phyloP scores from a whole-genome alignment of 169 alveolate species.

The Plasmodium yoelii region DNA sequence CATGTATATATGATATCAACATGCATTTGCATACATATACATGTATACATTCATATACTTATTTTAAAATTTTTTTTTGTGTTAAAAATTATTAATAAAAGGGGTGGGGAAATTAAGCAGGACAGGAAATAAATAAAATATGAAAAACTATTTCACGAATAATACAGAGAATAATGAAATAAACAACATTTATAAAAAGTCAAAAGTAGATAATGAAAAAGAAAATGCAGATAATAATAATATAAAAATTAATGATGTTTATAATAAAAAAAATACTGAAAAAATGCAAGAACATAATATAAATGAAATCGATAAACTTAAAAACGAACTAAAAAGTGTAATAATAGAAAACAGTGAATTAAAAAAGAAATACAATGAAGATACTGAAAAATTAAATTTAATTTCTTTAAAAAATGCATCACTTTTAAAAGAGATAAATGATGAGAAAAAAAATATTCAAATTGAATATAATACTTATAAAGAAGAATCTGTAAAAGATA shows the following conservation, averaged over 20 bases:
- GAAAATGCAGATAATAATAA: not conserved
- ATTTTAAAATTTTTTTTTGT: not conserved
- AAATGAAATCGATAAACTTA: slow-evolving; percentile 67
- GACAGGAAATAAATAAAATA: not conserved
- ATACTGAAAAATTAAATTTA: slow-evolving; percentile 54
- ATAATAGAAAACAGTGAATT: slow-evolving; percentile 55
- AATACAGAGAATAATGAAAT: slow-evolving; percentile 10
- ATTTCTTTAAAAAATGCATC: slow-evolving; percentile 51
- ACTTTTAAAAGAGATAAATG: slow-evolving; percentile 30
- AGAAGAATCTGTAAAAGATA: slow-evolving; percentile 69
- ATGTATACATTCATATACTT: too few species aligned
- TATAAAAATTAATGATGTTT: slow-evolving; percentile 1
- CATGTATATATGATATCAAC: too few species aligned
- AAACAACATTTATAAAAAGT: slow-evolving; percentile 3
- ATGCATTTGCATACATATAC: too few species aligned
- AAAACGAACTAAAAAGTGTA: slow-evolving; percentile 57
- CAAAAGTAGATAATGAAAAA: not conserved
- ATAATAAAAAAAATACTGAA: slow-evolving; percentile 4
- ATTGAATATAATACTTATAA: slow-evolving; percentile 50
- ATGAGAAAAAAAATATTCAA: slow-evolving; percentile 47
- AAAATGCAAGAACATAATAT: slow-evolving; percentile 52
- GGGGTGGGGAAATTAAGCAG: not conserved
- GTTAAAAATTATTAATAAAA: slow-evolving; percentile 24
- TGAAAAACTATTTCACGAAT: slow-evolving; percentile 21
- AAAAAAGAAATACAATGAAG: slow-evolving; percentile 65